phyloP scores from a whole-genome alignment of 192 early-diverging fungal genomes.

The Podila horticola region DNA sequence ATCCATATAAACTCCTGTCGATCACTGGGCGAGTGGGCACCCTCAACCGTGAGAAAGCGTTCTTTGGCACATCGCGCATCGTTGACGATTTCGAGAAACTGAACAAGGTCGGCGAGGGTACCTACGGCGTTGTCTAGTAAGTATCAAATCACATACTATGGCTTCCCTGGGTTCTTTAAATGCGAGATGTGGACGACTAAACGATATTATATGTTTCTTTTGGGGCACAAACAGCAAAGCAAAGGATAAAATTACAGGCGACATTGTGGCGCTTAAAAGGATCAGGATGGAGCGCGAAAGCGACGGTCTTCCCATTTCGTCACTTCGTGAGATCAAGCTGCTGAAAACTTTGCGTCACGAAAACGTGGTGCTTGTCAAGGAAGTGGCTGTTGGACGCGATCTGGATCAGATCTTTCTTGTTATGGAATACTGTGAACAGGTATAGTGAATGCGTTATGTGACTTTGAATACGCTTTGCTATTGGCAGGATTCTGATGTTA shows the following conservation, averaged over 20 bases:
- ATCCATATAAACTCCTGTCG: conserved; percentile 32
- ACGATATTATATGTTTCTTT: neutral
- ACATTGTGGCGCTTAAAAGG: conserved; percentile 62
- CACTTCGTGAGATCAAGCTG: conserved; percentile 94
- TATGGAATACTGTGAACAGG: conserved; percentile 92
- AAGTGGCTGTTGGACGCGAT: conserved; percentile 77
- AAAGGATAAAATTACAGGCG: conserved; percentile 55
- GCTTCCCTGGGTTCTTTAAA: neutral
- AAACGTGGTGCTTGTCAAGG: conserved; percentile 79
- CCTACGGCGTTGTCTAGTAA: conserved; percentile 91
- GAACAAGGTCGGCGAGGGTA: conserved; percentile 91
- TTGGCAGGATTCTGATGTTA: no score
- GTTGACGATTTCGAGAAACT: conserved; percentile 92
- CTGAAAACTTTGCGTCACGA: conserved; percentile 85
- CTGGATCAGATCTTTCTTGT: conserved; percentile 86
- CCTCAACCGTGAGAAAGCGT: conserved; percentile 52
- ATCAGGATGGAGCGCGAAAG: conserved; percentile 63
- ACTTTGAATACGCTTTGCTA: no score
- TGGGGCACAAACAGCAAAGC: conserved; percentile 55
- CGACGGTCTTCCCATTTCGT: conserved; percentile 86
- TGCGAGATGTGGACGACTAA: no score
- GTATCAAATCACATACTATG: conserved; percentile 33
- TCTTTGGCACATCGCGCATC: conserved; percentile 75
- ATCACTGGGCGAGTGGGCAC: conserved; percentile 42
- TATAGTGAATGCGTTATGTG: conserved; percentile 28